Conservation (phyloP, 139 green algal genomes). For the Tetradesmus obliquus region DNA sequence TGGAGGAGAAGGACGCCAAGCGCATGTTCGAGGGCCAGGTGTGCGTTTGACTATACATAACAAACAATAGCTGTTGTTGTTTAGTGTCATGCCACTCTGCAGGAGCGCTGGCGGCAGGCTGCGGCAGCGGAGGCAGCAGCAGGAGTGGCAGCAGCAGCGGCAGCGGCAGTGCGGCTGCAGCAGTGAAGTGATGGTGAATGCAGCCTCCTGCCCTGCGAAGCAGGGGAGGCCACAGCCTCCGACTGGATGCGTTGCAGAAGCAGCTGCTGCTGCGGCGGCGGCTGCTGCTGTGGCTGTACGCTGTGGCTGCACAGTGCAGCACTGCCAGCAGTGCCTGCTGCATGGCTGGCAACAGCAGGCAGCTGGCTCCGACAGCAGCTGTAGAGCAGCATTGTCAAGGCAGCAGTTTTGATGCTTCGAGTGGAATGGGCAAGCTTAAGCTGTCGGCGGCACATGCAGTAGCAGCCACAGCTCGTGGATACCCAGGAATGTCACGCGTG, state of each 20-base stretch:
- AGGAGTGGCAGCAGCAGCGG: not conserved
- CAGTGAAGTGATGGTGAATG: too few species aligned
- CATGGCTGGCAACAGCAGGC: not conserved
- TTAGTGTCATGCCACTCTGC: not conserved
- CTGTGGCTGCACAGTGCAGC: not conserved
- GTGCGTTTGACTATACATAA: not conserved
- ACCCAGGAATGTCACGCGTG: too few species aligned
- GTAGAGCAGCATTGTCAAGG: not conserved
- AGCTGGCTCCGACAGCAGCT: not conserved
- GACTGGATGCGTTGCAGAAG: not conserved
- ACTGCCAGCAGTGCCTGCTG: not conserved
- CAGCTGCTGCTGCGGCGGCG: not conserved
- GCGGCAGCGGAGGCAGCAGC: not conserved
- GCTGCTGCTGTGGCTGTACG: not conserved
- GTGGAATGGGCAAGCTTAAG: not conserved
- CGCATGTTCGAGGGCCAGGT: conserved; percentile 97
- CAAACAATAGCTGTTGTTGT: not conserved
- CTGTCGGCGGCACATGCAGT: not conserved
- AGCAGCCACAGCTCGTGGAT: not conserved
- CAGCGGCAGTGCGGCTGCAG: not conserved
- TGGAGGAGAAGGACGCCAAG: conserved; percentile 96
- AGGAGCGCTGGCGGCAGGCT: not conserved
- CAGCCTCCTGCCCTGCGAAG: too few species aligned
- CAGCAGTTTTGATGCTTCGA: not conserved
- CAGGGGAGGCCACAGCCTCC: not conserved